Evolutionary conservation across 345 rosid genomes (phyloP).

Genomic region (Abelmoschus esculentus): DNA sequence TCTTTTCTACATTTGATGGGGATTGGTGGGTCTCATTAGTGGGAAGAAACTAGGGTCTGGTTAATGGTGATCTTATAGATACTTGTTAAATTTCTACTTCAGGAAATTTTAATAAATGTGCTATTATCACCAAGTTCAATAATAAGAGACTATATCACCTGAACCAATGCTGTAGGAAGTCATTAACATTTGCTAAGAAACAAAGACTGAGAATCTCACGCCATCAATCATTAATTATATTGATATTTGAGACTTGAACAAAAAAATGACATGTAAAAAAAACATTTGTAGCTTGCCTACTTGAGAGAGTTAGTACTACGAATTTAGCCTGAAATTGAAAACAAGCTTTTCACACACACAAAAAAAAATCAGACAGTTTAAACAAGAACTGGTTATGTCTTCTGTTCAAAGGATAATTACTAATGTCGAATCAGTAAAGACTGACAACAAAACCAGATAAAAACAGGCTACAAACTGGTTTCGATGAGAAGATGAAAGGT

Average conservation of each 20-base stretch:
- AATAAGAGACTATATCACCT: neutral
- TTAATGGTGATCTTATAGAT: neutral
- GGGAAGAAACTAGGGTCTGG: neutral
- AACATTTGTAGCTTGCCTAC: neutral
- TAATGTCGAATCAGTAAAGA: neutral
- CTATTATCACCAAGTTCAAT: neutral
- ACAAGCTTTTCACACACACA: neutral
- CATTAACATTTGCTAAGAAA: neutral
- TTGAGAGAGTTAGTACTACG: neutral
- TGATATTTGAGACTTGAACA: neutral
- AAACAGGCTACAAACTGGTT: neutral
- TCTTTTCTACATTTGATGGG: neutral
- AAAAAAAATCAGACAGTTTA: neutral
- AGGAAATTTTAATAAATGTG: neutral
- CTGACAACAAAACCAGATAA: neutral
- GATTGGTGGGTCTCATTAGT: neutral
- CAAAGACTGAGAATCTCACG: neutral
- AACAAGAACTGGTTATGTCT: neutral
- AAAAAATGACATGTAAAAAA: neutral
- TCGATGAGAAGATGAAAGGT: neutral
- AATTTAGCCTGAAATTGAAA: neutral
- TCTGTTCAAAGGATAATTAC: neutral
- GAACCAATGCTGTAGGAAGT: neutral
- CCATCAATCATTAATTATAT: neutral
- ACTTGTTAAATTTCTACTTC: neutral